These are phyloP conservation scores for Aphanomyces astaci DNA, from an alignment of 352 stramenopile genomes.

Conservation along the genomic window DNA sequence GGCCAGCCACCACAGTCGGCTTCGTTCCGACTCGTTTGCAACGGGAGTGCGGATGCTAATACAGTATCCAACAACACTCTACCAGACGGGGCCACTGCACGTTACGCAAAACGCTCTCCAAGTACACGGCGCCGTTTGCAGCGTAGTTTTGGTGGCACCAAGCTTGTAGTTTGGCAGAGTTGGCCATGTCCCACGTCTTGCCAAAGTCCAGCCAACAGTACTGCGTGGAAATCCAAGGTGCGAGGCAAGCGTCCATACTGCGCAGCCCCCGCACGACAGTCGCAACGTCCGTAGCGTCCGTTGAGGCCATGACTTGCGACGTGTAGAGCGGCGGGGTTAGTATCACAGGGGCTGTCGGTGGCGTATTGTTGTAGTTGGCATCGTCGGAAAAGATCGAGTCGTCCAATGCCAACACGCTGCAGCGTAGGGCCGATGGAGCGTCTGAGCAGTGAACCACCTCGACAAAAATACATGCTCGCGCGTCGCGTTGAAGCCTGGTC, in stretches of 20 bases:
- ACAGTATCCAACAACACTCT: slow-evolving; percentile 14
- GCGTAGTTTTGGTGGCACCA: slow-evolving; percentile 3
- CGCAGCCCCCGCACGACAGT: slow-evolving; percentile 1
- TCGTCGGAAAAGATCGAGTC: neutral
- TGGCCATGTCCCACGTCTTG: slow-evolving; percentile 15
- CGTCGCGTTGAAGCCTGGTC: slow-evolving; percentile 7
- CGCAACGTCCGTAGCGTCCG: neutral
- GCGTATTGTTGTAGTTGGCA: neutral
- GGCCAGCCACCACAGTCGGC: too few species aligned
- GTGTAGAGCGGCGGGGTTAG: neutral
- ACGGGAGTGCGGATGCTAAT: neutral
- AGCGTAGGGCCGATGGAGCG: neutral
- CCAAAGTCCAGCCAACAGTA: slow-evolving; percentile 23
- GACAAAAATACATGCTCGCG: neutral
- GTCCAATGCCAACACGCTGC: neutral
- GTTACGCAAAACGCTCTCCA: slow-evolving; percentile 18
- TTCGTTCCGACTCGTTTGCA: neutral
- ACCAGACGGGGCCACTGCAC: neutral
- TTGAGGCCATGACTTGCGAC: neutral
- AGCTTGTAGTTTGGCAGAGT: neutral
- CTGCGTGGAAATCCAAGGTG: slow-evolving; percentile 20
- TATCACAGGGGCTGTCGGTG: neutral
- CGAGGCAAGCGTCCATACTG: neutral
- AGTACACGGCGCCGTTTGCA: slow-evolving; percentile 21
- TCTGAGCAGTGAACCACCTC: neutral